These are phyloP conservation scores for Gymnopilus dilepis DNA, from an alignment of 768 basidiomycete genomes.

Conservation along the genomic window DNA sequence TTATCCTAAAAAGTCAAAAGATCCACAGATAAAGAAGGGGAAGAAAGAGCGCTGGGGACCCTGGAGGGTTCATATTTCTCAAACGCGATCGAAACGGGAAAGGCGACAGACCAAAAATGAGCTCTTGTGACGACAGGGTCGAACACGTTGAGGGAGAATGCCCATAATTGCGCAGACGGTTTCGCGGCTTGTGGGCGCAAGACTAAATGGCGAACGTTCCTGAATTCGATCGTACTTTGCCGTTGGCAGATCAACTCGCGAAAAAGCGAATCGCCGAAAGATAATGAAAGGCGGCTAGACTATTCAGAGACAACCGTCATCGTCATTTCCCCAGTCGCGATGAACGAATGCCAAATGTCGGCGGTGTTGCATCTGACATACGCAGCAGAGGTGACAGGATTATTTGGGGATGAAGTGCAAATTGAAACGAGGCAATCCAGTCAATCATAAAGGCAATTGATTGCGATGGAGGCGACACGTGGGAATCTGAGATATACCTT, in stretches of 20 bases:
- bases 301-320: conserved; percentile 1
- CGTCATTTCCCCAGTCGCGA: conserved; percentile 2
- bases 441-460: conserved; percentile 15
- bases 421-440: conserved; percentile 1
- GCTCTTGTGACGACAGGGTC: conserved; percentile 13
- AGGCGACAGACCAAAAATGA: conserved; percentile 19
- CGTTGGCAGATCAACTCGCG: conserved; percentile 16
- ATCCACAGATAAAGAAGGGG: conserved; percentile 16
- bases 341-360: not conserved
- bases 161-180: not conserved
- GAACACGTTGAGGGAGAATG: conserved; percentile 4
- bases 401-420: conserved; percentile 5
- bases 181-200: conserved; percentile 22
- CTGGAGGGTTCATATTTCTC: conserved; percentile 17
- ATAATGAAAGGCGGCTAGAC: not conserved
- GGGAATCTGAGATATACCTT: conserved; percentile 20
- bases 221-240: conserved; percentile 19
- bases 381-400: conserved; percentile 18
- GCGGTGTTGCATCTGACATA: conserved; percentile 15
- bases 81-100: conserved; percentile 23
- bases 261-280: conserved; percentile 18
- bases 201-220: conserved; percentile 19
- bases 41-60: conserved; percentile 19
- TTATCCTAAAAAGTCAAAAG: conserved; percentile 16
- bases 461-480: conserved; percentile 18